These are phyloP conservation scores for Carpinus fangiana DNA, from an alignment of 306 rosid genomes.

Conservation along the genomic window DNA sequence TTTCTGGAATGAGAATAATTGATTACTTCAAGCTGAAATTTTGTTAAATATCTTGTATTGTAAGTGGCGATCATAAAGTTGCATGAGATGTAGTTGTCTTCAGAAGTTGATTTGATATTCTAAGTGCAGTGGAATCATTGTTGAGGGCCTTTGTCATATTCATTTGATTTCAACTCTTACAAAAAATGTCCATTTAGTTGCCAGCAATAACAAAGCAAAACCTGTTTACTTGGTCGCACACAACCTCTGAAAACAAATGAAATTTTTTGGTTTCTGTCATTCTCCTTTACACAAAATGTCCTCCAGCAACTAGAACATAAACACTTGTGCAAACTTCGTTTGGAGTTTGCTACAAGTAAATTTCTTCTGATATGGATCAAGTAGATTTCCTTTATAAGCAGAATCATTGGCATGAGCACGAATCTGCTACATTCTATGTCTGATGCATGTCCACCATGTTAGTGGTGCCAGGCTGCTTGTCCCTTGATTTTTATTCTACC, in stretches of 20 bases:
- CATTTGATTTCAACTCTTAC: not conserved
- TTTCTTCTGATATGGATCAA: too few relatives aligned
- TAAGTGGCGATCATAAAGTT: not conserved
- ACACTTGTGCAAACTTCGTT: too few relatives aligned
- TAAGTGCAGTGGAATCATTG: not conserved
- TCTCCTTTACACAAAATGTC: too few relatives aligned
- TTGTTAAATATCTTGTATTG: not conserved
- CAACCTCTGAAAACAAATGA: not conserved
- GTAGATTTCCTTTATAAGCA: too few relatives aligned
- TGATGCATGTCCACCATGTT: too few relatives aligned
- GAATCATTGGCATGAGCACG: too few relatives aligned
- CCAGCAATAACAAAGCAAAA: not conserved
- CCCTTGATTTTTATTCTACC: too few relatives aligned
- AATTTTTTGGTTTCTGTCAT: not conserved
- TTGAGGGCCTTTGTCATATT: too few relatives aligned
- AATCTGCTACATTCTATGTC: too few relatives aligned
- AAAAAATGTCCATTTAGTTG: not conserved
- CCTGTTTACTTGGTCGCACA: not conserved
- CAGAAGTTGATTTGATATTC: not conserved
- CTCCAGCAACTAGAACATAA: too few relatives aligned
- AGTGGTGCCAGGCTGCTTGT: too few relatives aligned
- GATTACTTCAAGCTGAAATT: not conserved
- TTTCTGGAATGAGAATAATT: not conserved
- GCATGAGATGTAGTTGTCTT: not conserved
- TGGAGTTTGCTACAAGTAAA: too few relatives aligned